Evolutionary conservation across 495 filamentous ascomycete genomes (phyloP).

Genomic region (Aspergillus indologenus): DNA sequence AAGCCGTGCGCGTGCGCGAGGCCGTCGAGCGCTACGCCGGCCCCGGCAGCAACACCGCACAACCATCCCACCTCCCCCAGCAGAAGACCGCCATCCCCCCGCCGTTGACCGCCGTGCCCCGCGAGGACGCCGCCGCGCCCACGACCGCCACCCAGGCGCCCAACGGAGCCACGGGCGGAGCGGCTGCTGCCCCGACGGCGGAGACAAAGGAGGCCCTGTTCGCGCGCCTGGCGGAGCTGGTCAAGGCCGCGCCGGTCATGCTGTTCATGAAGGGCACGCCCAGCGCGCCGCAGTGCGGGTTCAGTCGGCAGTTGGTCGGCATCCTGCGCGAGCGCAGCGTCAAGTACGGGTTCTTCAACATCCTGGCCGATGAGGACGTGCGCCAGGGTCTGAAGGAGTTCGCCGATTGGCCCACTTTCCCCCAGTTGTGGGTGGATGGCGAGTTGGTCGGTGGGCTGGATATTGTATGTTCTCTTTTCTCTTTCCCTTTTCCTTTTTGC

Average conservation of each 20-base stretch:
- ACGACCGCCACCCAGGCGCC: constrained; percentile 35
- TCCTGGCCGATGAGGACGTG: constrained; percentile 95
- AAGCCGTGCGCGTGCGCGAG: constrained; percentile 73
- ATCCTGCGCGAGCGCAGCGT: constrained; percentile 83
- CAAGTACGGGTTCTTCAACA: constrained; percentile 99
- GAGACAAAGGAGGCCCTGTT: constrained; percentile 75
- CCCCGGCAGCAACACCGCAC: constrained; percentile 18
- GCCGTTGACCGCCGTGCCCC: constrained; percentile 43
- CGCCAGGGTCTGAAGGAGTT: constrained; percentile 92
- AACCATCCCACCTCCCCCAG: no score
- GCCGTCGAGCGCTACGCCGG: constrained; percentile 79
- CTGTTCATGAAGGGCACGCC: constrained; percentile 87
- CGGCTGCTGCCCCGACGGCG: constrained; percentile 38
- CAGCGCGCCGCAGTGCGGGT: constrained; percentile 87
- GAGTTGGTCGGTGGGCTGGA: constrained; percentile 90
- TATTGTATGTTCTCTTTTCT: constrained; percentile 63
- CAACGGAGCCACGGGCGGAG: constrained; percentile 39
- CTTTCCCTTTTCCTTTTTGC: constrained; percentile 6
- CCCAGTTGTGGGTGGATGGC: constrained; percentile 80
- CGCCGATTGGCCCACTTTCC: constrained; percentile 96
- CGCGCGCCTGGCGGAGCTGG: constrained; percentile 70
- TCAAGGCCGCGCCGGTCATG: constrained; percentile 96
- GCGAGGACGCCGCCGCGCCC: constrained; percentile 33
- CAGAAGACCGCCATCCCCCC: constrained; percentile 50
- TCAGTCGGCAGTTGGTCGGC: constrained; percentile 82